phyloP scores from a whole-genome alignment of 257 asterid species.

The Fraxinus anomala region DNA sequence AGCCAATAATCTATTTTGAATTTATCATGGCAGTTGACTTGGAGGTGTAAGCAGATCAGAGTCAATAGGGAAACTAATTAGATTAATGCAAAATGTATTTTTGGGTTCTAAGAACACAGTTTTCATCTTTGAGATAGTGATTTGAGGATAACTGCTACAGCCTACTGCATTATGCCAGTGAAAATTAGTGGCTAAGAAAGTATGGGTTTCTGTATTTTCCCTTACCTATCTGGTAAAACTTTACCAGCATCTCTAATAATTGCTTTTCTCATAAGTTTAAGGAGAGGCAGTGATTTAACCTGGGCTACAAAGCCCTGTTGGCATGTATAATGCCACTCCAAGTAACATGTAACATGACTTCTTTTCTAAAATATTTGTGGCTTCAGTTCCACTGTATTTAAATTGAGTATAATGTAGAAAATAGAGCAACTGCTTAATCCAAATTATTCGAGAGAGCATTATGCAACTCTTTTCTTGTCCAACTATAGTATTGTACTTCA shows the following conservation, averaged over 20 bases:
- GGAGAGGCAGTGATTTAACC: neutral
- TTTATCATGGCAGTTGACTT: neutral
- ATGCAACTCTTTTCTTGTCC: neutral
- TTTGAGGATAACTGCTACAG: slow-evolving; percentile 1
- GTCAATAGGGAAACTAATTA: neutral
- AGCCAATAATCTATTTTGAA: neutral
- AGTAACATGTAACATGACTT: neutral
- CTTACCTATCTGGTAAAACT: neutral
- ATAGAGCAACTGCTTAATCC: neutral
- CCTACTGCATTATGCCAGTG: neutral
- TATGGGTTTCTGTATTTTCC: neutral
- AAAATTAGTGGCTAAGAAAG: neutral
- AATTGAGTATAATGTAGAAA: neutral
- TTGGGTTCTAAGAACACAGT: slow-evolving; percentile 2
- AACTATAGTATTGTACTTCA: neutral
- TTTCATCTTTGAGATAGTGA: neutral
- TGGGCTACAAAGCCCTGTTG: neutral
- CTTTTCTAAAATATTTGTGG: neutral
- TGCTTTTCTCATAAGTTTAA: neutral
- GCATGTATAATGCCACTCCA: neutral
- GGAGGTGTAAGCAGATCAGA: slow-evolving; percentile 10
- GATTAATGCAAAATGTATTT: neutral
- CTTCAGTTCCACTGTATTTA: neutral
- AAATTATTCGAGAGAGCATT: neutral
- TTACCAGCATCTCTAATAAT: neutral